Percentiles rank a stretch among this genome's conserved stretches.
These are phyloP conservation scores for Chrysanthemum makinoi DNA, from an alignment of 129 eudicot species.

Conservation along the genomic window DNA sequence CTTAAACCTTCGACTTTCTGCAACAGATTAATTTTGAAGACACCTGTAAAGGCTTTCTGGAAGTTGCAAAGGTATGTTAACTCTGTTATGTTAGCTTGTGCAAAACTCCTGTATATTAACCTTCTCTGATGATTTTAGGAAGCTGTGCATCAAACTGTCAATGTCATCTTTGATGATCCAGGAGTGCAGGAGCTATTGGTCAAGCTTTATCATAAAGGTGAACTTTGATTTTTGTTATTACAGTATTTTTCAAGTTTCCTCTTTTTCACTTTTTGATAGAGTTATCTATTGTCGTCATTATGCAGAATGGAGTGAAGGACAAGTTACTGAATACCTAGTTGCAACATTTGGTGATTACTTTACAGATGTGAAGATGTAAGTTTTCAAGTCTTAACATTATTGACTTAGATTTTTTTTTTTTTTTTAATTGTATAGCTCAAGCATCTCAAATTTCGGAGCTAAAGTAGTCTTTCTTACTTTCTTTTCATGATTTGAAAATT, in stretches of 20 bases:
- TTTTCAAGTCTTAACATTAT: slow-evolving; percentile 1
- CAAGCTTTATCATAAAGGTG: slow-evolving; percentile 89
- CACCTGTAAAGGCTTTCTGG: slow-evolving; percentile 98
- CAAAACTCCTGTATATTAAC: slow-evolving; percentile 7
- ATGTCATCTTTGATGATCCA: slow-evolving; percentile 96
- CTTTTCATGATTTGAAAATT: slow-evolving; percentile 8
- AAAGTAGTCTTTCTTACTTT: background rate
- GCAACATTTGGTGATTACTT: slow-evolving; percentile 95
- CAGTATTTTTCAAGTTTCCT: too few species aligned
- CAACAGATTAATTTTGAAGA: slow-evolving; percentile 94
- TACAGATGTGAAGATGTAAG: slow-evolving; percentile 89
- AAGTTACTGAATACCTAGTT: slow-evolving; percentile 92
- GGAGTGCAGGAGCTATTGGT: slow-evolving; percentile 93
- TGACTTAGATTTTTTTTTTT: background rate
- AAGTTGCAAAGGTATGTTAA: slow-evolving; percentile 82
- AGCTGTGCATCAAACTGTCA: slow-evolving; percentile 88
- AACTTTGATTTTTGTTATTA: background rate
- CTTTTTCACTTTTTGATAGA: background rate
- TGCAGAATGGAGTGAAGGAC: slow-evolving; percentile 98
- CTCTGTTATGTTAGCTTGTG: background rate
- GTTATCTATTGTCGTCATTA: background rate
- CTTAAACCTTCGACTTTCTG: slow-evolving; percentile 19
- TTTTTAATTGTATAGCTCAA: background rate
- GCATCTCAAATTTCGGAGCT: slow-evolving; percentile 1
- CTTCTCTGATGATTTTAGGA: slow-evolving; percentile 43